Percentiles rank a stretch among this genome's conserved stretches.
Conservation (phyloP, 176 grass and related monocot species). For the Aegilops tauschii region DNA sequence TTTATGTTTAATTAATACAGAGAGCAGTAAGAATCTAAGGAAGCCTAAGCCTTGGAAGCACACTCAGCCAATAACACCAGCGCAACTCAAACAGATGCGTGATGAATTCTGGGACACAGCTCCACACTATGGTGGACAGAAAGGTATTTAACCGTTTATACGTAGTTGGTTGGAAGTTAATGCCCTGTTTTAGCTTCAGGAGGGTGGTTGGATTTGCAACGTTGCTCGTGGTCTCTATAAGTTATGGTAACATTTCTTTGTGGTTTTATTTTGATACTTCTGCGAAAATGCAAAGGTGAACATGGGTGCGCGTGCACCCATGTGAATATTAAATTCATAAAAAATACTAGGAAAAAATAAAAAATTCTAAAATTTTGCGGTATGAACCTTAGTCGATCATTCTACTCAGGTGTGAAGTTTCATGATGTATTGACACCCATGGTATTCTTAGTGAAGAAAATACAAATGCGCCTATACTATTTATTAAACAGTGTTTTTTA, state of each 20-base stretch:
- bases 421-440: too few species aligned
- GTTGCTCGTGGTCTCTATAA: not conserved
- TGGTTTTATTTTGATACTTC: not conserved
- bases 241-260: not conserved
- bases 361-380: too few species aligned
- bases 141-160: slow-evolving; percentile 49
- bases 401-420: too few species aligned
- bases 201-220: not conserved
- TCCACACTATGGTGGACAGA: slow-evolving; percentile 93
- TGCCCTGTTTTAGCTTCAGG: not conserved
- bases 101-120: slow-evolving; percentile 99
- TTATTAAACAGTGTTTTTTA: too few species aligned
- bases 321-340: too few species aligned
- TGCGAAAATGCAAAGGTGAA: not conserved
- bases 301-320: too few species aligned
- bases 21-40: slow-evolving; percentile 77
- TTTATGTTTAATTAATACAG: slow-evolving; percentile 34
- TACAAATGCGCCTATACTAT: too few species aligned
- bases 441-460: too few species aligned
- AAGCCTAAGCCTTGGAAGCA: slow-evolving; percentile 96
- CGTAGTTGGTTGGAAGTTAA: not conserved
- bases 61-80: slow-evolving; percentile 55
- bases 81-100: slow-evolving; percentile 70
- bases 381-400: too few species aligned
- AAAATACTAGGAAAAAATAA: too few species aligned